Evolutionary conservation across 257 asterid genomes (phyloP).

Genomic region (Solanum appendiculatum): DNA sequence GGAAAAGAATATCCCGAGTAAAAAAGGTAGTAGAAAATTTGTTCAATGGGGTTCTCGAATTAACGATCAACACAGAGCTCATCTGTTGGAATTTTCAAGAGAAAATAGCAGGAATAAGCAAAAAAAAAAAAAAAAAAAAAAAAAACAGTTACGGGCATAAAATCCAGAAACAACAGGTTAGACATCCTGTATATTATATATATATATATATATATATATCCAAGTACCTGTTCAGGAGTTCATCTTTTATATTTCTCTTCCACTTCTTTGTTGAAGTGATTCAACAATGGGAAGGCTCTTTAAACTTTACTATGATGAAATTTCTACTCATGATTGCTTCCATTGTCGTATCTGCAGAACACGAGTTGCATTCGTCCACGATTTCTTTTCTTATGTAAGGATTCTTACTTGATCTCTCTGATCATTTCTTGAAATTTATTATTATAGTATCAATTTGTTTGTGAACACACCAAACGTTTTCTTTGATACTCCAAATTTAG

Average conservation of each 20-base stretch:
- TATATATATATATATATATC: too few species aligned
- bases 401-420: background rate
- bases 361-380: background rate
- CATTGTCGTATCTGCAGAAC: background rate
- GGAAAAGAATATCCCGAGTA: too few species aligned
- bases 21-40: too few species aligned
- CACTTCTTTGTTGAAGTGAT: too few species aligned
- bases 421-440: background rate
- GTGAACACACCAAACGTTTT: background rate
- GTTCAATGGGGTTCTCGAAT: background rate
- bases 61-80: background rate
- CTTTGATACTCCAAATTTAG: background rate
- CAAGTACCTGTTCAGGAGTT: background rate
- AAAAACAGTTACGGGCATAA: too few species aligned
- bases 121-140: too few species aligned
- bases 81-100: background rate
- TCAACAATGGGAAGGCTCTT: background rate
- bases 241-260: too few species aligned
- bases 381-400: background rate
- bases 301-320: background rate
- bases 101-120: too few species aligned
- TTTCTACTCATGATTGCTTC: background rate
- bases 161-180: too few species aligned
- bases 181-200: too few species aligned
- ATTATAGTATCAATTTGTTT: background rate